Percentiles rank a stretch among this genome's conserved stretches.
phyloP scores from a whole-genome alignment of 495 filamentous ascomycete species.

The Sabuloglossum arenarium region DNA sequence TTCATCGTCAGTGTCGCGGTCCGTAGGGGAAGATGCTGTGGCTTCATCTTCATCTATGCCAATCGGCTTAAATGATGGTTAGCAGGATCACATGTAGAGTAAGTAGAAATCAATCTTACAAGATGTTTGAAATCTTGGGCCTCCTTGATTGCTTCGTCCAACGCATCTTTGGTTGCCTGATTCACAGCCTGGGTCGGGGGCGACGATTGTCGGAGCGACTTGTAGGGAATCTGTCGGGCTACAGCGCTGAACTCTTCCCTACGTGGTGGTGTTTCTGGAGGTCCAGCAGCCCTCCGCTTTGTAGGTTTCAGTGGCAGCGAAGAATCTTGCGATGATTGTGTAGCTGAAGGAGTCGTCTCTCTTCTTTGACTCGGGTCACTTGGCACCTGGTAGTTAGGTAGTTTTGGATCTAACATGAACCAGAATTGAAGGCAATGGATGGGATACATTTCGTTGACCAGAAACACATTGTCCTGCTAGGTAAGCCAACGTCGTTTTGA shows the following conservation, averaged over 20 bases:
- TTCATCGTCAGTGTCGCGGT: constrained; percentile 1
- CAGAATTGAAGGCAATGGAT: constrained; percentile 52
- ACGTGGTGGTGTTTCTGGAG: constrained; percentile 8
- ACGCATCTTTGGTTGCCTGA: constrained; percentile 20
- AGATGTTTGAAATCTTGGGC: constrained; percentile 30
- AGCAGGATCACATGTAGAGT: neutral
- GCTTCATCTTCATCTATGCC: neutral
- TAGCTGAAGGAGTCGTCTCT: neutral
- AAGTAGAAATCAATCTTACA: constrained; percentile 16
- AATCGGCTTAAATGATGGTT: neutral
- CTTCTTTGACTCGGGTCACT: constrained; percentile 9
- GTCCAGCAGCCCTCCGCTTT: constrained; percentile 2
- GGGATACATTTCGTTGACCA: constrained; percentile 65
- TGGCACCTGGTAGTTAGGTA: constrained; percentile 39
- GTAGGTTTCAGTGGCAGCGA: neutral
- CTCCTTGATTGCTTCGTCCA: constrained; percentile 38
- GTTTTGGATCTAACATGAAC: constrained; percentile 32
- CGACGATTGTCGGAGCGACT: neutral
- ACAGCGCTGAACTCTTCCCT: constrained; percentile 4
- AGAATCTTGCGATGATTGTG: neutral
- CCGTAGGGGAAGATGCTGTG: neutral
- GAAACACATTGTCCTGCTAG: constrained; percentile 23
- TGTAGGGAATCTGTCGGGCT: neutral
- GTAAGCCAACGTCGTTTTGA: neutral
- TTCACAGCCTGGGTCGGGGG: constrained; percentile 1